Percentiles rank a stretch among this genome's conserved stretches.
These are phyloP conservation scores for Paraurostyla sp. DNA, from an alignment of 73 alveolate genomes.

Conservation along the genomic window DNA sequence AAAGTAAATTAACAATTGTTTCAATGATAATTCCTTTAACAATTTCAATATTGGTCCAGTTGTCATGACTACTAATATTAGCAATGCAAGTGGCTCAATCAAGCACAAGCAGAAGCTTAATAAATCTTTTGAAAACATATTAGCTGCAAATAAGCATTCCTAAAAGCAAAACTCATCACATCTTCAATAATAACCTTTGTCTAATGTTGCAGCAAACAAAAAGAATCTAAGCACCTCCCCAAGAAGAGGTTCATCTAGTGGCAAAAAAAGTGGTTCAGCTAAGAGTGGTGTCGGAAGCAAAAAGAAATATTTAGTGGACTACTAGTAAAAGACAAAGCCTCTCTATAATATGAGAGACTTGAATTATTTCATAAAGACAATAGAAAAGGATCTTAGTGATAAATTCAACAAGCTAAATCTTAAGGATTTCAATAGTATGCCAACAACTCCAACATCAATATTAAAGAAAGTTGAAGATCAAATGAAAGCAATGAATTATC, in stretches of 20 bases:
- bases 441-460: slow-evolving; percentile 65
- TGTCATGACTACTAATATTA: slow-evolving; percentile 7
- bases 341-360: slow-evolving; percentile 61
- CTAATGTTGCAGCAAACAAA: background rate
- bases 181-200: background rate
- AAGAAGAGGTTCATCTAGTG: slow-evolving; percentile 47
- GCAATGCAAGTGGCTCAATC: background rate
- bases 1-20: slow-evolving; percentile 61
- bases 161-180: background rate
- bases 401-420: slow-evolving; percentile 38
- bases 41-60: slow-evolving; percentile 39
- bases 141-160: slow-evolving; percentile 16
- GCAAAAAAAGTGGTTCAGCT: slow-evolving; percentile 16
- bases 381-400: slow-evolving; percentile 60
- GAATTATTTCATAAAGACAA: slow-evolving; percentile 61
- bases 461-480: slow-evolving; percentile 69
- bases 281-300: background rate
- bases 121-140: slow-evolving; percentile 49
- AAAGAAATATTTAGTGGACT: background rate
- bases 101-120: slow-evolving; percentile 35
- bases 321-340: slow-evolving; percentile 15
- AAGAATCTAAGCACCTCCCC: slow-evolving; percentile 43
- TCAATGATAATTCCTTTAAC: slow-evolving; percentile 49
- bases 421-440: slow-evolving; percentile 57
- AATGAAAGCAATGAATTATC: slow-evolving; percentile 48